Evolutionary conservation across 371 early-diverging fungal genomes (phyloP).

Genomic region (Chytridium lagenaria): DNA sequence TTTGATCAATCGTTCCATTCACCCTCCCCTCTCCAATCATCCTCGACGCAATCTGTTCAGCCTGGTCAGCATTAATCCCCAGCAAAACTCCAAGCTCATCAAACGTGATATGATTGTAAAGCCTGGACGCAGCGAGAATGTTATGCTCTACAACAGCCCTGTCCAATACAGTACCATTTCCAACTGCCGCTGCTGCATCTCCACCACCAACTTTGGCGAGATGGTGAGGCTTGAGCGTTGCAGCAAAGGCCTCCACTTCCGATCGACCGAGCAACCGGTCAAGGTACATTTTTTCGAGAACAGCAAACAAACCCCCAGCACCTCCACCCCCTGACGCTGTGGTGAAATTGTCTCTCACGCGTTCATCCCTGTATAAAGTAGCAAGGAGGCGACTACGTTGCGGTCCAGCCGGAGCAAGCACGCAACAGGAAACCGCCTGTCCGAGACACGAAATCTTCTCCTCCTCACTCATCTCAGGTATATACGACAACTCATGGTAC

Average conservation of each 20-base stretch:
- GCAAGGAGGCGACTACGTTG: slow-evolving; percentile 86
- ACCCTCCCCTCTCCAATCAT: slow-evolving; percentile 93
- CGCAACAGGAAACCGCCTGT: slow-evolving; percentile 74
- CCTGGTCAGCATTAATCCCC: slow-evolving; percentile 76
- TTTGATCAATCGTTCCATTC: slow-evolving; percentile 89
- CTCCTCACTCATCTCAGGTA: slow-evolving; percentile 63
- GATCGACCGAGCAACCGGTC: slow-evolving; percentile 79
- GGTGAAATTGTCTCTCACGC: slow-evolving; percentile 62
- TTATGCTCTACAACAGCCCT: slow-evolving; percentile 96
- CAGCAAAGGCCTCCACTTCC: slow-evolving; percentile 80
- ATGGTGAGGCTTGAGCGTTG: slow-evolving; percentile 80
- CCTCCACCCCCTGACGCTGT: too few relatives aligned
- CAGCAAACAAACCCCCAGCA: slow-evolving; percentile 51
- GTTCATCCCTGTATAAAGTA: slow-evolving; percentile 90
- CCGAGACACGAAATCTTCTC: slow-evolving; percentile 70
- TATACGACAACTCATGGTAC: slow-evolving; percentile 85
- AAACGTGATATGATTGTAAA: slow-evolving; percentile 90
- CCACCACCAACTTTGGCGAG: slow-evolving; percentile 37
- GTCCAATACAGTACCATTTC: slow-evolving; percentile 79
- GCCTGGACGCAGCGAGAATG: slow-evolving; percentile 78
- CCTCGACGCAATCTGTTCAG: slow-evolving; percentile 81
- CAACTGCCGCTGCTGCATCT: slow-evolving; percentile 16
- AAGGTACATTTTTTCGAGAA: slow-evolving; percentile 90
- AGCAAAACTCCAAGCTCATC: slow-evolving; percentile 80
- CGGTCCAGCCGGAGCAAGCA: slow-evolving; percentile 91